Conservation (phyloP, 441 rosid genomes). For the Isatis lusitanica region DNA sequence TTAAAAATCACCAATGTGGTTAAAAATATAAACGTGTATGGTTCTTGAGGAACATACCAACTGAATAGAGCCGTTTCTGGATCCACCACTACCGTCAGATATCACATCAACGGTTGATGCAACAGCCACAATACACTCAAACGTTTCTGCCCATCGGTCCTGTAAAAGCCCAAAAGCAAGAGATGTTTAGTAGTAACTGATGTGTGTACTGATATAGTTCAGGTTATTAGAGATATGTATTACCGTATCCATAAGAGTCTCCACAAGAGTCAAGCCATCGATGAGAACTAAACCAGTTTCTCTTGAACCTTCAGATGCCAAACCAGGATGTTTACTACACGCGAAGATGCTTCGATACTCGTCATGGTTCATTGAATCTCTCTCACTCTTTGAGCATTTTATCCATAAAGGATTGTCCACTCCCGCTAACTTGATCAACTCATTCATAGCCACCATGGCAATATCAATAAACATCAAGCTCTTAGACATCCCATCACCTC, state of each 20-base stretch:
- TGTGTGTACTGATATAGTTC: neutral
- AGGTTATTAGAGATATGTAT: neutral
- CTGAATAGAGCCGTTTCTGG: conserved; percentile 45
- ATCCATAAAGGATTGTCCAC: conserved; percentile 44
- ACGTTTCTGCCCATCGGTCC: conserved; percentile 55
- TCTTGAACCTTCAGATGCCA: conserved; percentile 48
- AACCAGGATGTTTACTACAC: conserved; percentile 33
- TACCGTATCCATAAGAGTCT: conserved; percentile 63
- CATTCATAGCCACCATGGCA: conserved; percentile 53
- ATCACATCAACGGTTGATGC: conserved; percentile 43
- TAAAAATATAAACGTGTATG: neutral
- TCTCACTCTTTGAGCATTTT: conserved; percentile 39
- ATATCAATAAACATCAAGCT: conserved; percentile 33
- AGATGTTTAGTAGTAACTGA: neutral
- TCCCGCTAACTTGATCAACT: conserved; percentile 51
- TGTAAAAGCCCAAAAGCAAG: conserved; percentile 22
- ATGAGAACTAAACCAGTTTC: conserved; percentile 47
- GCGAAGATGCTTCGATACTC: conserved; percentile 45
- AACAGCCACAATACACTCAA: conserved; percentile 40
- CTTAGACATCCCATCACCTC: conserved; percentile 28
- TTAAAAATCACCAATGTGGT: neutral
- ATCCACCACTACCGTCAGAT: conserved; percentile 42
- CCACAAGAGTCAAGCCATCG: conserved; percentile 49
- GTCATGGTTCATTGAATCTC: conserved; percentile 44
- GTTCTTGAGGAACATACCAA: conserved; percentile 37